Percentiles rank a stretch among this genome's conserved stretches.
These are phyloP conservation scores for Corymbia maculata DNA, from an alignment of 345 rosid genomes.

Conservation along the genomic window DNA sequence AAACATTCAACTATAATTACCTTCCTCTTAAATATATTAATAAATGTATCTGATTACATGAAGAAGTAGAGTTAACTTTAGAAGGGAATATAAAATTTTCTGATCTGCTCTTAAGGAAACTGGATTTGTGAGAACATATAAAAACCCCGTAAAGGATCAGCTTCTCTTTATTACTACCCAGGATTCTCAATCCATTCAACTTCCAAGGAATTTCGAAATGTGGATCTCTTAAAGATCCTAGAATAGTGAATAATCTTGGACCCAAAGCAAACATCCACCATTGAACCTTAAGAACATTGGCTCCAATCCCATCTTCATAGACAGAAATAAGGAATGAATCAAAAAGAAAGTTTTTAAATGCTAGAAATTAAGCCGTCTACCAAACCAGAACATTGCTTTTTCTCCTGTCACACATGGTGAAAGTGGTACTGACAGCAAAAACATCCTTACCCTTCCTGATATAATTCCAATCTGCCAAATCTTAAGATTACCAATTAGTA, in stretches of 20 bases:
- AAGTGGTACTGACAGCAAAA: not conserved
- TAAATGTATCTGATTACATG: not conserved
- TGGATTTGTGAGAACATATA: not conserved
- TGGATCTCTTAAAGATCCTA: not conserved
- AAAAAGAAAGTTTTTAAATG: not conserved
- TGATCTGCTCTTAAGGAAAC: not conserved
- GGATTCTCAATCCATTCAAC: not conserved
- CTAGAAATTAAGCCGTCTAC: not conserved
- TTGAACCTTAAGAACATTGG: not conserved
- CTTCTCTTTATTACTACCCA: not conserved
- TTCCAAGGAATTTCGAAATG: not conserved
- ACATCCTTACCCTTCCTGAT: not conserved
- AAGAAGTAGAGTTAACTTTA: not conserved
- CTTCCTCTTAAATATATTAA: not conserved
- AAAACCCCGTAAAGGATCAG: not conserved
- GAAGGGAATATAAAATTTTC: not conserved
- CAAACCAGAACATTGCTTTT: not conserved
- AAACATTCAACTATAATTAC: not conserved
- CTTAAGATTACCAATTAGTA: not conserved
- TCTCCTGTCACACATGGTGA: not conserved
- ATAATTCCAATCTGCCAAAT: not conserved
- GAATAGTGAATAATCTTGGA: not conserved
- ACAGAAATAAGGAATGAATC: not conserved
- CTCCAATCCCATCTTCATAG: not conserved
- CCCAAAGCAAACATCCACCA: not conserved